Evolutionary conservation across 306 rosid genomes (phyloP).

Genomic region (Glycine latifolia): DNA sequence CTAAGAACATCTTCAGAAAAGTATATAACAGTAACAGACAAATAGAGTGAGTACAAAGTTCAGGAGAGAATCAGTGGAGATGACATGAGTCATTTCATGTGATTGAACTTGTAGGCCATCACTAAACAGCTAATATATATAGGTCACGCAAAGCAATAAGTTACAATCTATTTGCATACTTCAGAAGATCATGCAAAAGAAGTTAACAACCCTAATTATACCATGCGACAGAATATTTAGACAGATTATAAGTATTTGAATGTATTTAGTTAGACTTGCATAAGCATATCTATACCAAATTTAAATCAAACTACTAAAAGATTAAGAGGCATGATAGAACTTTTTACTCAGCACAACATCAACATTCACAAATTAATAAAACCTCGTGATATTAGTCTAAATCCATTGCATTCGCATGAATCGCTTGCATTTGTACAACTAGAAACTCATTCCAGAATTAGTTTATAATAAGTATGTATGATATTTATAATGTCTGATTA

Average conservation of each 20-base stretch:
- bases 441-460: constrained; percentile 30
- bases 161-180: not conserved
- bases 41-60: constrained; percentile 21
- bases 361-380: not conserved
- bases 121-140: too few relatives aligned
- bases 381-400: not conserved
- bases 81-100: not conserved
- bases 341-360: too few relatives aligned
- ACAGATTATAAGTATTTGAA: not conserved
- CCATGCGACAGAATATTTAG: not conserved
- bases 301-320: not conserved
- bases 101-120: too few relatives aligned
- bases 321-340: not conserved
- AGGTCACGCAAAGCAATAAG: not conserved
- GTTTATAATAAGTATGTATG: constrained; percentile 25
- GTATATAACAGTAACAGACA: not conserved
- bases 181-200: not conserved
- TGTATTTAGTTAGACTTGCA: not conserved
- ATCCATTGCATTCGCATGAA: constrained; percentile 29
- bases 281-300: not conserved
- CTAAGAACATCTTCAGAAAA: not conserved
- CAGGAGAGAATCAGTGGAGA: not conserved
- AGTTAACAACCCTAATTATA: not conserved
- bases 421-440: constrained; percentile 24
- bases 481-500: constrained; percentile 22